A percentile compares a stretch with the other conserved stretches of the same genome.
Conservation (phyloP, 2,329 filamentous ascomycete genomes). For the Didymella pomorum region DNA sequence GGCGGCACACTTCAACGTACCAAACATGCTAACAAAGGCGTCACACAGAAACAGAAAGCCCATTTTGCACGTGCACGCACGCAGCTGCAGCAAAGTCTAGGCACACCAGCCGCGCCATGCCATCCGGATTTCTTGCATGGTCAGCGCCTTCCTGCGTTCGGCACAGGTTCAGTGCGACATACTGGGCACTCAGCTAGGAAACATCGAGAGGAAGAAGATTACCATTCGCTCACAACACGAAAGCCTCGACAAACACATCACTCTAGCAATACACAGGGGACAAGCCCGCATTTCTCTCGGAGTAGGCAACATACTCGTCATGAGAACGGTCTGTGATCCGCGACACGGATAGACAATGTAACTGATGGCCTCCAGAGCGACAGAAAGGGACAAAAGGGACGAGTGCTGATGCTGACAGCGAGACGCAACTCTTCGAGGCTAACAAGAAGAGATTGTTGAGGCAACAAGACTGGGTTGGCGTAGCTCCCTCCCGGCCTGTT, state of each 20-base stretch:
- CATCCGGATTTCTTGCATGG: conserved; percentile 33
- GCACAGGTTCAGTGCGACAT: conserved; percentile 23
- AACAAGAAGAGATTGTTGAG: conserved; percentile 42
- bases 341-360: not conserved
- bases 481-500: conserved; percentile 40
- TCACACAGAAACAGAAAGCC: conserved; percentile 54
- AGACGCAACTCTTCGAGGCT: conserved; percentile 36
- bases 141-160: conserved; percentile 17
- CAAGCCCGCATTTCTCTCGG: not conserved
- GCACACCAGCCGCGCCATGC: conserved; percentile 29
- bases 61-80: conserved; percentile 56
- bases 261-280: not conserved
- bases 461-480: conserved; percentile 48
- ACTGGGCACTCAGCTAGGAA: conserved; percentile 17
- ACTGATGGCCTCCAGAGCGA: conserved; percentile 6
- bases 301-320: not conserved
- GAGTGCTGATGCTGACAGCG: conserved; percentile 16
- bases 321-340: not conserved
- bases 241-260: not conserved
- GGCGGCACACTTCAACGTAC: conserved; percentile 55
- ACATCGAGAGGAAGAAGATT: not conserved
- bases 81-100: conserved; percentile 35
- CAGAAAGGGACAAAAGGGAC: conserved; percentile 14
- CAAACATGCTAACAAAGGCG: conserved; percentile 47
- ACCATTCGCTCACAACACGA: conserved; percentile 1